Base-by-base conservation (phyloP, 768 basidiomycete genomes). In the Trichaptum fuscoviolaceum region DNA sequence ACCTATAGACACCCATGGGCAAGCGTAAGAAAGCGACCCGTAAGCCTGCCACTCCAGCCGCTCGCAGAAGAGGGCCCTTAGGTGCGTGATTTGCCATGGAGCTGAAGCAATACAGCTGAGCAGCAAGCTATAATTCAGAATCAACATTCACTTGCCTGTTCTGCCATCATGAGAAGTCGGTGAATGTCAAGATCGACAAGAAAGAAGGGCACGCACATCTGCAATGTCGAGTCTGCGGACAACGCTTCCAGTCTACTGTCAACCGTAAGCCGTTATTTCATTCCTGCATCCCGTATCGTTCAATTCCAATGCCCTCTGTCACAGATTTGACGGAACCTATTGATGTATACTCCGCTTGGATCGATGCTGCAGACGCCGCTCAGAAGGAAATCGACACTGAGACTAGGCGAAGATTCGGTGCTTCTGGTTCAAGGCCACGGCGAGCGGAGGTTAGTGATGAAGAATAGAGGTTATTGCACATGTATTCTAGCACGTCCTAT, bases 321-420 rank as follows among this genome's bases (percentile, higher is more conserved):
- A 63, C 73, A 95, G 93, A 95, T 75, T 81, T 95, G 64, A 93
- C 92, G 0, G 93, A 94, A 70, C 86, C 93, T 18, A 87, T 95
- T 66, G 93, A 95, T 75, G 91, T 95, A 34, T 95, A 93, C 75
- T 93, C 92, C 7, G 91, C 93, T 73, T 95, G 93, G 93, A 92
- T 94, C 69, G 92, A 93, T 74, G 92, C 92, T 62, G 90, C 91
- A 7, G 92, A 93, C 74, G 88, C 90, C 9, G 92, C 91, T 35
- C 89, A 92, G 74, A 84, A 80, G 67, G 86, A 89, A 62, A 85
- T 84, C 20, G 42, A 52, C 15, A 12, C 42, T 20, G 81, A 82
- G 4, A 72, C 79, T 26, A 74, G 79, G 35, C 85, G 86, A 52
- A 84, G 87, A 58, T 61, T 34, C 24, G 18, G 25, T 61, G 25